Base-by-base conservation (phyloP, 202 grass and related monocot species). In the Eragrostis tef region DNA sequence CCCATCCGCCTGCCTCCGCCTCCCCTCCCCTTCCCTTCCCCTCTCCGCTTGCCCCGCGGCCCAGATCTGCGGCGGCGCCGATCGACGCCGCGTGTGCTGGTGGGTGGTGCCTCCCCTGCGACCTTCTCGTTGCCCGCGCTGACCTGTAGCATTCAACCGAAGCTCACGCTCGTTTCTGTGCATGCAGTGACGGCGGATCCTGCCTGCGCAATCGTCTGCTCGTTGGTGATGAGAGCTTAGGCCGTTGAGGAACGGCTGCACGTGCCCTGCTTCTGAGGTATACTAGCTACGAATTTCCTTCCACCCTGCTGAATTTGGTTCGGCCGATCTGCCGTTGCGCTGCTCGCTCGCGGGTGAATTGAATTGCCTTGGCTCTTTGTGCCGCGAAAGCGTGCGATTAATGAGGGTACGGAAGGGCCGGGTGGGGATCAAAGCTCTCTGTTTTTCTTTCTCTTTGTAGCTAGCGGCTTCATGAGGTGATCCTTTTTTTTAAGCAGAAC, bases 1-100 rank as follows among this genome's bases (percentile, higher is more conserved):
- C 70, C 26, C 34, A 42, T 36, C 31, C 70, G 5, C 73, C 48
- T 71, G 41, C 68, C 11, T 4, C 15, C 17, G 7, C 27, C 49
- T 52, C 43, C 8, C 25, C 58, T 12, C 58, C 7, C 13, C 21
- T 9, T 15, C 46, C 68, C 47, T 19, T 16, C 45, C 6, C 17
- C 71, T 54, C 48, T 19, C 70, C 49, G 49, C 48, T 53, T 31
- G 24, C 70, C 43, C 45, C 71, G 71, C n/a, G 6, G n/a, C 73
- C 53, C 73, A 75, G 73, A 76, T 76, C 73, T 76, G 73, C 73
- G 54, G 41, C 73, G 73, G 71, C 49, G 69, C 25, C 69, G 31
- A 34, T 56, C 71, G 27, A 74, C 71, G 71, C 49, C 27, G 71
- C 51, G 29, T 21, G 71, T 39, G 29, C 73, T 13, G 53, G 53